A percentile compares a stretch with the other conserved stretches of the same genome.
phyloP scores from a whole-genome alignment of 768 basidiomycete species.

The Pulveroboletus ravenelii region DNA sequence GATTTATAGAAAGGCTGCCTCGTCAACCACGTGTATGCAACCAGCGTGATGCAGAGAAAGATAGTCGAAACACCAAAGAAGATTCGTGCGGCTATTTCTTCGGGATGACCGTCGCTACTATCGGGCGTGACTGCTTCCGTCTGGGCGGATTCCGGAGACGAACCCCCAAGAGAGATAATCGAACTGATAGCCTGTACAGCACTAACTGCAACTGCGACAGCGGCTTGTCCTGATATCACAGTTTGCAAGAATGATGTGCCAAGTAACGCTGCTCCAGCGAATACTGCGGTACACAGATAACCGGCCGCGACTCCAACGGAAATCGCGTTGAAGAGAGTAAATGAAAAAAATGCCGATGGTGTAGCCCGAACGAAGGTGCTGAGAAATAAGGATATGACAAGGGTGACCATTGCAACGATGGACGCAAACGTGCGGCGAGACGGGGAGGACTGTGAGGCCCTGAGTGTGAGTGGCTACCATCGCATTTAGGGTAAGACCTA shows the following conservation, averaged over 20 bases:
- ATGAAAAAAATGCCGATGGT: slow-evolving; percentile 56
- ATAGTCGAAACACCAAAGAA: slow-evolving; percentile 70
- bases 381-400: slow-evolving; percentile 56
- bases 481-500: not conserved
- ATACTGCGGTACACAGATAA: slow-evolving; percentile 72
- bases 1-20: slow-evolving; percentile 55
- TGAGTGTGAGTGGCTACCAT: slow-evolving; percentile 2
- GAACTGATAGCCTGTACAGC: slow-evolving; percentile 69
- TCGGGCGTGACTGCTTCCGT: slow-evolving; percentile 15
- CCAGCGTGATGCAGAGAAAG: slow-evolving; percentile 53
- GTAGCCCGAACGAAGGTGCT: slow-evolving; percentile 62
- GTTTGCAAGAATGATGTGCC: slow-evolving; percentile 69
- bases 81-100: slow-evolving; percentile 61
- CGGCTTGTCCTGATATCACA: slow-evolving; percentile 81
- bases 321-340: slow-evolving; percentile 59
- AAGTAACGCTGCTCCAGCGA: slow-evolving; percentile 76
- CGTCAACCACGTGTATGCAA: slow-evolving; percentile 55
- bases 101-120: slow-evolving; percentile 41
- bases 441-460: slow-evolving; percentile 47
- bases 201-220: slow-evolving; percentile 78
- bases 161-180: slow-evolving; percentile 48
- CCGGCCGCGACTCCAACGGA: slow-evolving; percentile 58
- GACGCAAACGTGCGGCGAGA: slow-evolving; percentile 53
- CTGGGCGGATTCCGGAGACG: slow-evolving; percentile 26
- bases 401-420: slow-evolving; percentile 44